Evolutionary conservation across 768 basidiomycete species (phyloP).

Genomic region (Leucosporidium creatinivorum): DNA sequence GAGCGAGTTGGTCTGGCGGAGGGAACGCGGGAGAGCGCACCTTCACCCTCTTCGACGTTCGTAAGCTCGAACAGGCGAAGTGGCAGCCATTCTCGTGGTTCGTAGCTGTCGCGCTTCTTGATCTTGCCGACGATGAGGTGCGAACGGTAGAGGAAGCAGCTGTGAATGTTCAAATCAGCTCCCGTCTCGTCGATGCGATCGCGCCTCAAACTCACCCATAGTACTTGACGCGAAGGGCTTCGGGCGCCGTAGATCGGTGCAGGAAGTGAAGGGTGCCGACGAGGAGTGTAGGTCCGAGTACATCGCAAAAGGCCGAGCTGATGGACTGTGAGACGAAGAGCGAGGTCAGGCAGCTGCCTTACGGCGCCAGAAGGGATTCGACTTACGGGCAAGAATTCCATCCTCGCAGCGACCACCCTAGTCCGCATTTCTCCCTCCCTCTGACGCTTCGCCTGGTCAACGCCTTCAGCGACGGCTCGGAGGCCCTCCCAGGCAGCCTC

Average conservation of each 20-base stretch:
- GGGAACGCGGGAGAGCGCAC: conserved; percentile 48
- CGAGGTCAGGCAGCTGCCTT: not conserved
- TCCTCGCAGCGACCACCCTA: conserved; percentile 60
- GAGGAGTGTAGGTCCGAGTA: conserved; percentile 68
- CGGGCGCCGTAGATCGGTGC: conserved; percentile 47
- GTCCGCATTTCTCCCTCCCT: conserved; percentile 62
- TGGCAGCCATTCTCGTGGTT: conserved; percentile 81
- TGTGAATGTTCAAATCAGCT: not conserved
- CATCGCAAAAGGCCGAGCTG: conserved; percentile 45
- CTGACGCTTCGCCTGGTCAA: conserved; percentile 69
- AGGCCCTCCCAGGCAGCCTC: conserved; percentile 54
- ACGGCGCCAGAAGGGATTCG: not conserved
- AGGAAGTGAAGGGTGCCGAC: conserved; percentile 85
- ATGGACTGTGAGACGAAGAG: conserved; percentile 30
- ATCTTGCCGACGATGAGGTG: conserved; percentile 84
- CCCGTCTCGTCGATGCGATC: too few species aligned
- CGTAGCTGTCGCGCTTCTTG: conserved; percentile 63
- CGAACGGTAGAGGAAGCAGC: conserved; percentile 71
- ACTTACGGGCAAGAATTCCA: conserved; percentile 44
- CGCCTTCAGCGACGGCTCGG: conserved; percentile 65
- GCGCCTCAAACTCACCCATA: conserved; percentile 52
- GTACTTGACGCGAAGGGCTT: conserved; percentile 46
- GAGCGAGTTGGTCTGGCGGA: not conserved
- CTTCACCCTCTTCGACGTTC: conserved; percentile 63
- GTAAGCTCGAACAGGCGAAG: conserved; percentile 63